Conservation (phyloP, 2,329 filamentous ascomycete genomes). For the Chaetothyriales sp. region DNA sequence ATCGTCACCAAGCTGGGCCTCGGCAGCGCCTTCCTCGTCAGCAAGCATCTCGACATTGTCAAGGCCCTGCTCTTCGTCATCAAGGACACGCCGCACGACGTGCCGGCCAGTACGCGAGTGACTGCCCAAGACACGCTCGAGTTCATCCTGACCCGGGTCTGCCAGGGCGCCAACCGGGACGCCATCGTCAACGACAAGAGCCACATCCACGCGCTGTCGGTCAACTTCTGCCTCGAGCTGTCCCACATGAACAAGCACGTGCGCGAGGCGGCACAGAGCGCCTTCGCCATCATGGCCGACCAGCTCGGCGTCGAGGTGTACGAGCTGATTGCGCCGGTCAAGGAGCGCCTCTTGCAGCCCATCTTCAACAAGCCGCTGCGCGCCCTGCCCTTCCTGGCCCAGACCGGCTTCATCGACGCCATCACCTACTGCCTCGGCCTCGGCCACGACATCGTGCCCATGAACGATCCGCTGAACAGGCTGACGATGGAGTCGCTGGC, state of each 20-base stretch:
- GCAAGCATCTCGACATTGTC: slow-evolving; percentile 75
- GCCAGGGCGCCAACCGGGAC: slow-evolving; percentile 64
- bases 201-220: slow-evolving; percentile 62
- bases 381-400: slow-evolving; percentile 81
- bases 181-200: slow-evolving; percentile 56
- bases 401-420: slow-evolving; percentile 97
- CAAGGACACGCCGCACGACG: slow-evolving; percentile 91
- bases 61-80: slow-evolving; percentile 91
- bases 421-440: slow-evolving; percentile 89
- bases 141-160: slow-evolving; percentile 63
- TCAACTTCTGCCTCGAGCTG: slow-evolving; percentile 73
- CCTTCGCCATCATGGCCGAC: slow-evolving; percentile 67
- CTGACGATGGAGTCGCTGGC: slow-evolving; percentile 88
- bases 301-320: slow-evolving; percentile 66
- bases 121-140: slow-evolving; percentile 75
- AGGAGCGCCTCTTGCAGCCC: slow-evolving; percentile 73
- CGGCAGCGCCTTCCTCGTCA: slow-evolving; percentile 67
- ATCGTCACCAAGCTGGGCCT: slow-evolving; percentile 74
- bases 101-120: slow-evolving; percentile 76
- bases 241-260: slow-evolving; percentile 95
- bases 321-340: slow-evolving; percentile 79
- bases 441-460: slow-evolving; percentile 75
- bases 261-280: slow-evolving; percentile 69
- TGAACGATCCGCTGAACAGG: slow-evolving; percentile 82
- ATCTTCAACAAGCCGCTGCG: slow-evolving; percentile 93